Evolutionary conservation across 208 protist species (phyloP), one percentile per base, ranked within the genome.

Genomic region (Acanthamoeba royreba): DNA sequence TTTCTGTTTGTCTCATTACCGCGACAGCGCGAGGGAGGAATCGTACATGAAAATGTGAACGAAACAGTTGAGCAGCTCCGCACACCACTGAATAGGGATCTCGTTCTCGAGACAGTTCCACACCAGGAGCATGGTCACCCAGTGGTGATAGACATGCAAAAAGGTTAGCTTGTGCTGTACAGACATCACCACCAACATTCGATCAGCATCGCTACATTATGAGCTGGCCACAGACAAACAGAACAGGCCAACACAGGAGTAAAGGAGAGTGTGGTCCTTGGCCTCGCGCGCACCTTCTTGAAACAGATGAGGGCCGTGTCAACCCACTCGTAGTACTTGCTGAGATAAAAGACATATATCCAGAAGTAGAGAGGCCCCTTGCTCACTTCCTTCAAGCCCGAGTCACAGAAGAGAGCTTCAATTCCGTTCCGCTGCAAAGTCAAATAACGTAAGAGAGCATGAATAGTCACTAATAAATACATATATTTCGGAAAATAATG

Each of bases 81-180:
- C 58, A 17, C 33, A 58, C 77, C 77, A 92, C 77, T 94, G 92
- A 45, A 63, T 47, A 38, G 92, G 42, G 25, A 61, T 89, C 22
- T 88, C 38, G 55, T 61, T 94, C 31, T 94, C 40, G 19, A 86
- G 52, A 31, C 46, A 90, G 79, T 77, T 77, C 74, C 47, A 94
- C 61, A 94, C 42, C 9, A 94, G 74, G 40, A 92, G 87, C 43
- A 87, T 61, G 19, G 72, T 87, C n/a, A 93, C 38, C 38, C 35
- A 69, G 83, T 96, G 95, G 35, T 96, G 95, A 83, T 95, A 96
- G 4, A 92, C 94, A 11, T 96, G 95, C 55, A 96, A 28, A 63
- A 96, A 94, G 17, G 55, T 58, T 25, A 96, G 42, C 33, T 69
- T 72, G 46, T 94, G 77, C 83, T 90, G 55, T 22, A 87, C 8